phyloP scores from a whole-genome alignment of 23 red algal genomes.

The Gracilariopsis chorda region DNA sequence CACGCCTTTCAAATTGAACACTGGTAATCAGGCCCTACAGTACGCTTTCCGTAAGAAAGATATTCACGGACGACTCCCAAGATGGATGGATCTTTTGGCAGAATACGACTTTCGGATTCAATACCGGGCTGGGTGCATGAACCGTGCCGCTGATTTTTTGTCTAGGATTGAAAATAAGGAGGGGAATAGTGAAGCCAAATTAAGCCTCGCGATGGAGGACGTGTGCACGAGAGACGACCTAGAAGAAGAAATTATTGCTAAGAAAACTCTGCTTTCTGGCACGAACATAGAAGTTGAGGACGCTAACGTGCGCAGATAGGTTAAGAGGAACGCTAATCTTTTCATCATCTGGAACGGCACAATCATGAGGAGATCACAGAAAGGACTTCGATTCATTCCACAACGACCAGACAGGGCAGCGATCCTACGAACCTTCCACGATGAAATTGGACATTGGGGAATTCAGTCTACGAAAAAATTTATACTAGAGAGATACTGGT shows the following conservation, averaged over 20 bases:
- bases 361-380: not conserved
- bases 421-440: not conserved
- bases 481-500: not conserved
- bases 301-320: not conserved
- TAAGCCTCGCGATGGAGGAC: not conserved
- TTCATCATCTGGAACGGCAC: not conserved
- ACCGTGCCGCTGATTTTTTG: not conserved
- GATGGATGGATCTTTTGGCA: not conserved
- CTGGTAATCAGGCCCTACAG: not conserved
- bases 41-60: not conserved
- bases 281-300: not conserved
- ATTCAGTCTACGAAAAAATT: not conserved
- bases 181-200: not conserved
- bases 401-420: not conserved
- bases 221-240: not conserved
- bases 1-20: not conserved
- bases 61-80: not conserved
- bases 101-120: not conserved
- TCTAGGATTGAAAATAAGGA: not conserved
- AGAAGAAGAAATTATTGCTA: not conserved
- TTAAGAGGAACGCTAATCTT: no score
- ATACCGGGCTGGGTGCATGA: not conserved
- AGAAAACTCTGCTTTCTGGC: not conserved
- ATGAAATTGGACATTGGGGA: not conserved
- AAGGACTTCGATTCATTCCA: not conserved